A percentile compares a stretch with the other conserved stretches of the same genome.
These are phyloP conservation scores for Cytospora piceicola DNA, from an alignment of 2,329 filamentous ascomycete species.

Conservation along the genomic window DNA sequence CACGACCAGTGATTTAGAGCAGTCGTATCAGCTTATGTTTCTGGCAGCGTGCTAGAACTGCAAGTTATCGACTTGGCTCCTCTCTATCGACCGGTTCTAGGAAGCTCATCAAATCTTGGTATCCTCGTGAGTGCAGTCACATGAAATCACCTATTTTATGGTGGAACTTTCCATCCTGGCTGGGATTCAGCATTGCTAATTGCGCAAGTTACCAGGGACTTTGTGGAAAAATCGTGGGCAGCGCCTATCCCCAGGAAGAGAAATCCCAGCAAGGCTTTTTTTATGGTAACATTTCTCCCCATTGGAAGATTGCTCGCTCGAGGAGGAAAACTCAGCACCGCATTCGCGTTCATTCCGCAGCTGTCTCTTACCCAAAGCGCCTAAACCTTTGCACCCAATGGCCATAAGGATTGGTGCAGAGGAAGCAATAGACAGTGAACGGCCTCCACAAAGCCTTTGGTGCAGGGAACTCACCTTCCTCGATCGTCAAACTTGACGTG, in stretches of 20 bases:
- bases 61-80: not conserved
- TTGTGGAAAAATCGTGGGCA: not conserved
- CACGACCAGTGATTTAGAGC: not conserved
- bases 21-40: not conserved
- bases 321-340: not conserved
- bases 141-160: not conserved
- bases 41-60: not conserved
- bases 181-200: not conserved
- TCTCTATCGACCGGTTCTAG: not conserved
- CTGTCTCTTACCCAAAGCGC: not conserved
- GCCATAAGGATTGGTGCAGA: too few species aligned
- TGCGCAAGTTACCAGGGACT: not conserved
- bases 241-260: not conserved
- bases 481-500: too few species aligned
- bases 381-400: not conserved
- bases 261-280: not conserved
- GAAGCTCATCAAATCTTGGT: not conserved
- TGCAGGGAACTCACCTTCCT: too few species aligned
- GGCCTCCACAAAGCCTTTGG: too few species aligned
- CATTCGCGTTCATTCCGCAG: not conserved
- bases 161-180: not conserved
- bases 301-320: not conserved
- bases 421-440: too few species aligned
- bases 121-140: not conserved
- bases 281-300: not conserved